Evolutionary conservation across 2,329 filamentous ascomycete genomes (phyloP), one percentile per base, ranked within the genome.

Genomic region (Paradendryphiella salina): DNA sequence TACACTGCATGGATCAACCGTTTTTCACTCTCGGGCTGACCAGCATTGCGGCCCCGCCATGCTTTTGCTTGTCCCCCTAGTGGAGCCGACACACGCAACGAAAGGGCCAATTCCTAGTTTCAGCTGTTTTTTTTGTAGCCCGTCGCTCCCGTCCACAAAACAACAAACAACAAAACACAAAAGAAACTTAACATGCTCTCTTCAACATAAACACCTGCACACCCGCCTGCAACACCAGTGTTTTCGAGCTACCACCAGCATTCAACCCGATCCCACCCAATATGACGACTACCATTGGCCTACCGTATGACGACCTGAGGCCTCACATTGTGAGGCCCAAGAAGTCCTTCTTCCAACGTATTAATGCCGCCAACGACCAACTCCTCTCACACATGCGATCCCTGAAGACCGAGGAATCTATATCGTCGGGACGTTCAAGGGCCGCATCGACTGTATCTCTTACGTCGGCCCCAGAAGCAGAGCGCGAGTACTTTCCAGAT

Each of bases 281-380:
- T n/a, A 52, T 52, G 50, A 46, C 58, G 51, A 45, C 56, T 33
- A 59, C 56, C 9, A 56, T 59, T 8, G 56, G 51, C 15, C 38
- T 57, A 32, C 43, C 42, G 8, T 52, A 52, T 23, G 39, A 52
- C 7, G 48, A 59, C 23, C 46, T 57, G 15, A 42, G 42, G 4
- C 50, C 53, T 15, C 39, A 52, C n/a, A 34, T 46, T 8, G 23
- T 52, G 21, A 51, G 51, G 31, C 42, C 45, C 18, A 56, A 54
- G 51, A 56, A 52, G 46, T 57, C 56, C 11, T 59, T 60, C 46
- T 36, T 60, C 36, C 52, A 59, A 23, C 54, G 52, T 33, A 39
- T 60, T 21, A 57, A 56, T 23, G 47, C 56, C 29, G 52, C 46
- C 5, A 50, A 54, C 33, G 50, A 47, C 21, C 35, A 52, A 8